A percentile compares a stretch with the other conserved stretches of the same genome.
Evolutionary conservation across 164 flowering plant species (phyloP).

Genomic region (Aristolochia californica): DNA sequence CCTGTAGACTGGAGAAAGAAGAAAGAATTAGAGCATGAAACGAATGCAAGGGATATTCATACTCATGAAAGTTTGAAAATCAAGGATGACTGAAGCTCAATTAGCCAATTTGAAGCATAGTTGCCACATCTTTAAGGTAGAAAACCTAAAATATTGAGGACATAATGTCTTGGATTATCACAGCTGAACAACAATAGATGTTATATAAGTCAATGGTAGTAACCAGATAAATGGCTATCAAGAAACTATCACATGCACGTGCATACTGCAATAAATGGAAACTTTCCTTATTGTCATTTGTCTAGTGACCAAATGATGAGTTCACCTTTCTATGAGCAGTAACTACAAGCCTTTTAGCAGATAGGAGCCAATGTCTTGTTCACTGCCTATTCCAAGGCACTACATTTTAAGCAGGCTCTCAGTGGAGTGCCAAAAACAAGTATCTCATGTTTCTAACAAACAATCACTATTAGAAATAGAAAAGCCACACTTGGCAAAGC

Average conservation of each 20-base stretch:
- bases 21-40: constrained; percentile 6
- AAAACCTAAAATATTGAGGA: no score
- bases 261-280: no score
- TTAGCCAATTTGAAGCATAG: no score
- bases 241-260: neutral
- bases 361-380: neutral
- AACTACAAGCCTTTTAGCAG: neutral
- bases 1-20: constrained; percentile 65
- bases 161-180: no score
- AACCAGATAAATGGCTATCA: neutral
- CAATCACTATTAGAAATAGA: no score
- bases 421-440: no score
- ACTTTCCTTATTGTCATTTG: neutral
- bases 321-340: no score
- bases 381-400: neutral
- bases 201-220: neutral
- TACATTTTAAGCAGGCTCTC: neutral
- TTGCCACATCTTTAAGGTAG: no score
- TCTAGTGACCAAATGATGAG: neutral
- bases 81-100: neutral
- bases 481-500: no score
- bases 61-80: neutral
- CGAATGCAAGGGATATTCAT: neutral
- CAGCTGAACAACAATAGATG: neutral
- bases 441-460: no score